Conservation (phyloP, 768 basidiomycete species). For the Tylopilus sp. region DNA sequence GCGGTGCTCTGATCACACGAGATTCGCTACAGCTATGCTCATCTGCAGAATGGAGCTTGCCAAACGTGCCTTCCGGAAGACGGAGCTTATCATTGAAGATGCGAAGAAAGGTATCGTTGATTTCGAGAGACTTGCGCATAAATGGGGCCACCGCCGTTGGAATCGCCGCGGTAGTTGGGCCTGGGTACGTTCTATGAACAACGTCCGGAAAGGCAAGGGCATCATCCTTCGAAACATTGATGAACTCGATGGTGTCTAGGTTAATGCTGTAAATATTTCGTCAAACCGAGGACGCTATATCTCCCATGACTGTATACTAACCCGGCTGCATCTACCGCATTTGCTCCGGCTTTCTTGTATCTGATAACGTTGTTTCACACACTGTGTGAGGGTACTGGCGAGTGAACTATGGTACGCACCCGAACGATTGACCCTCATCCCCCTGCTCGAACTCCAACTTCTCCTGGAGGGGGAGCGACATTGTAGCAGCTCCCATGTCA, state of each 20-base stretch:
- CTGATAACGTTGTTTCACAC: slow-evolving; percentile 17
- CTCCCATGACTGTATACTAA: slow-evolving; percentile 8
- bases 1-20: slow-evolving; percentile 50
- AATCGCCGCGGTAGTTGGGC: slow-evolving; percentile 49
- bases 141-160: slow-evolving; percentile 49
- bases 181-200: slow-evolving; percentile 55
- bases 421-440: slow-evolving; percentile 38
- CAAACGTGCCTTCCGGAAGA: slow-evolving; percentile 47
- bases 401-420: slow-evolving; percentile 17
- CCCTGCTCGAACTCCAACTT: slow-evolving; percentile 44
- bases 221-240: slow-evolving; percentile 70
- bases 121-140: slow-evolving; percentile 51
- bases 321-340: slow-evolving; percentile 59
- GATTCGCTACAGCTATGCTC: slow-evolving; percentile 58
- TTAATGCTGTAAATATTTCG: background rate
- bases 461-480: slow-evolving; percentile 40
- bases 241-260: slow-evolving; percentile 56
- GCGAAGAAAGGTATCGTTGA: slow-evolving; percentile 50
- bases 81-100: slow-evolving; percentile 58
- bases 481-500: slow-evolving; percentile 39
- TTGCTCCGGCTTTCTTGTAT: slow-evolving; percentile 63
- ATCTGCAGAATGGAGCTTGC: slow-evolving; percentile 39
- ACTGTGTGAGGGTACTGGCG: background rate
- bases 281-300: background rate
- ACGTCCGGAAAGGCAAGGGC: slow-evolving; percentile 54